These are phyloP conservation scores for Globisporangium spinosum DNA, from an alignment of 352 stramenopile genomes.

Conservation along the genomic window DNA sequence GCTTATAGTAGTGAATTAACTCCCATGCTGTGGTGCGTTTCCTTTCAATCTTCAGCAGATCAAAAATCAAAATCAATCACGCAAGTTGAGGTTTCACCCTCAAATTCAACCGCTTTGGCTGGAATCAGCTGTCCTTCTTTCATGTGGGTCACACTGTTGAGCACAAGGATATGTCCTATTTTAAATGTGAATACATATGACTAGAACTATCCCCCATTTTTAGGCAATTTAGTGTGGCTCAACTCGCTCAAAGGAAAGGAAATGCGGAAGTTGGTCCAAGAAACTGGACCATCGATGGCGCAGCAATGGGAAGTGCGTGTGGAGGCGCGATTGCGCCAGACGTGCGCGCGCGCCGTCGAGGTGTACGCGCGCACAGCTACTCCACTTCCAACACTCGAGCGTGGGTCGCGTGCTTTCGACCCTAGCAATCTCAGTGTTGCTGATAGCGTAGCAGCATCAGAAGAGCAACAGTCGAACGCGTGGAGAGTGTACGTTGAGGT, in stretches of 20 bases:
- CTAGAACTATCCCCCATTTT: background rate
- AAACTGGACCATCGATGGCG: background rate
- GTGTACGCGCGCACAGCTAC: conserved; percentile 3
- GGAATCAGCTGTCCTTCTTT: background rate
- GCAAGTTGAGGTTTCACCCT: background rate
- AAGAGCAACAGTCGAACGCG: background rate
- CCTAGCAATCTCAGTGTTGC: background rate
- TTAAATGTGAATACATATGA: background rate
- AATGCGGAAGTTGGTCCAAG: background rate
- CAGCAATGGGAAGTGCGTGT: conserved; percentile 1
- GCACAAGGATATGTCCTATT: background rate
- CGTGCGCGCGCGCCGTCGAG: conserved; percentile 3
- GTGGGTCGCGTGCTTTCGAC: too few species aligned
- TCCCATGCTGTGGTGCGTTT: background rate
- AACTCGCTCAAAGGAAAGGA: background rate
- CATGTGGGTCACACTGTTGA: background rate
- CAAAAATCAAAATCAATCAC: background rate
- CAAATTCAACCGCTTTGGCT: background rate
- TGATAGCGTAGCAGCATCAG: background rate
- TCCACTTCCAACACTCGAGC: background rate
- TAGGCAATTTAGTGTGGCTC: background rate
- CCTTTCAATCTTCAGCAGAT: background rate
- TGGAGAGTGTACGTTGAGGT: conserved; percentile 17
- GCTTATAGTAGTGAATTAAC: background rate
- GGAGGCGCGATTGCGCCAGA: conserved; percentile 7